These are phyloP conservation scores for Amaranthus palmeri DNA, from an alignment of 148 eudicot genomes.

Conservation along the genomic window DNA sequence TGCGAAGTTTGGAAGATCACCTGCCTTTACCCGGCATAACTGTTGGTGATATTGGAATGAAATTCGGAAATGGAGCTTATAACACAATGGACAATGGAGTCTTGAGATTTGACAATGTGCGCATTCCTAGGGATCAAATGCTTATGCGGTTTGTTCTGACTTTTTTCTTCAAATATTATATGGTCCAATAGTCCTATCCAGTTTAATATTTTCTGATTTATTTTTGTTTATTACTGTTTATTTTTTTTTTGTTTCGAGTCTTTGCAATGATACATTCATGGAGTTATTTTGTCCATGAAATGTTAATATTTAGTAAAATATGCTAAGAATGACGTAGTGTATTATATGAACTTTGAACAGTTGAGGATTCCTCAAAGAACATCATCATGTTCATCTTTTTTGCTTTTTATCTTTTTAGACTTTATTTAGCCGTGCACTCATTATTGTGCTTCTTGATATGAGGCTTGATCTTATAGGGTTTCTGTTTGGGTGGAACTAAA, in stretches of 20 bases:
- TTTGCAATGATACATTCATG: too few species aligned
- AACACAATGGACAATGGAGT: conserved; percentile 97
- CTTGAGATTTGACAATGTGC: conserved; percentile 77
- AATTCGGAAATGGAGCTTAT: conserved; percentile 97
- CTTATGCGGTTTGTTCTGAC: conserved; percentile 63
- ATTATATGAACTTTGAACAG: too few species aligned
- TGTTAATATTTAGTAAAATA: neutral
- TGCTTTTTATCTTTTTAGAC: neutral
- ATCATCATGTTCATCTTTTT: neutral
- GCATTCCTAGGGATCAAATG: conserved; percentile 94
- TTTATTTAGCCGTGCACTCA: neutral
- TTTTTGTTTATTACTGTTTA: too few species aligned
- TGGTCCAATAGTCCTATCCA: neutral
- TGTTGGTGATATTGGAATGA: conserved; percentile 94
- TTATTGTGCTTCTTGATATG: neutral
- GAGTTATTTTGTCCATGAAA: too few species aligned
- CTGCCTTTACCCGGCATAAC: conserved; percentile 82
- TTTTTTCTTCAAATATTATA: neutral
- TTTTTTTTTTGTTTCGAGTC: too few species aligned
- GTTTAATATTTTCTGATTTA: neutral
- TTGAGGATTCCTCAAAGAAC: neutral
- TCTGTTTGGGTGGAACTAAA: neutral
- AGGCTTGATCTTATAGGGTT: neutral
- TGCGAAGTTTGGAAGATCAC: conserved; percentile 94
- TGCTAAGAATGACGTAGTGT: neutral